phyloP scores from a whole-genome alignment of 2,329 filamentous ascomycete species.

The Paramyrothecium roridum region DNA sequence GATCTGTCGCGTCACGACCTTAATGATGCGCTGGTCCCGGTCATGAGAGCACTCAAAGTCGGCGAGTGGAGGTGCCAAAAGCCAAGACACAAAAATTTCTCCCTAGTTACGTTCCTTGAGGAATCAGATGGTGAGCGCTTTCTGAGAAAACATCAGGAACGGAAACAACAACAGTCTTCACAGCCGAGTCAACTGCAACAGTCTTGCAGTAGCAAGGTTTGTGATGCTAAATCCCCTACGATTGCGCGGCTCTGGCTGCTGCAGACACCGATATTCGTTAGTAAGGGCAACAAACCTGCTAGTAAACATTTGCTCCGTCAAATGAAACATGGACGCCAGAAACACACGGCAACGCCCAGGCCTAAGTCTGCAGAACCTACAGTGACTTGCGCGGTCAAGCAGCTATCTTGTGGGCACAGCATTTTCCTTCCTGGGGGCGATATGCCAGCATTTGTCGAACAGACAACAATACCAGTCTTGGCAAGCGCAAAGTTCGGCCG shows the following conservation, averaged over 20 bases:
- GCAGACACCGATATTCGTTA: too few species aligned
- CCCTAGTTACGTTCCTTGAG: conserved; percentile 40
- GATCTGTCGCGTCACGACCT: conserved; percentile 35
- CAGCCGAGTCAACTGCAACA: conserved; percentile 18
- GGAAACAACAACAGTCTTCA: too few species aligned
- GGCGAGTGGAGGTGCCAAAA: conserved; percentile 41
- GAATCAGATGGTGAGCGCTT: conserved; percentile 37
- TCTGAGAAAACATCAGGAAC: conserved; percentile 31
- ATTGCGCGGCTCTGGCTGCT: too few species aligned
- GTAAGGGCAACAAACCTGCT: too few species aligned
- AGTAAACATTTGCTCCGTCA: too few species aligned
- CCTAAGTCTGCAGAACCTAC: conserved; percentile 13
- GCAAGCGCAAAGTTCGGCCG: background rate
- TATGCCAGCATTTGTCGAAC: conserved; percentile 41
- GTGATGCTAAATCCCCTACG: too few species aligned
- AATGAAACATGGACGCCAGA: conserved; percentile 20
- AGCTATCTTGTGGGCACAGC: conserved; percentile 42
- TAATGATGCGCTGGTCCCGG: conserved; percentile 31
- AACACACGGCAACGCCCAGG: conserved; percentile 12
- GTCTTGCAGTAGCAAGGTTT: conserved; percentile 22
- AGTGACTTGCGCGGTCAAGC: conserved; percentile 20
- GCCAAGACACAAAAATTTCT: conserved; percentile 25
- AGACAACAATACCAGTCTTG: conserved; percentile 18
- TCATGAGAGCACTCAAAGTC: conserved; percentile 38
- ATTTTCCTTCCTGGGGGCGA: conserved; percentile 29